Base-by-base conservation (phyloP, 441 rosid species). In the Pelargonium citronellum region DNA sequence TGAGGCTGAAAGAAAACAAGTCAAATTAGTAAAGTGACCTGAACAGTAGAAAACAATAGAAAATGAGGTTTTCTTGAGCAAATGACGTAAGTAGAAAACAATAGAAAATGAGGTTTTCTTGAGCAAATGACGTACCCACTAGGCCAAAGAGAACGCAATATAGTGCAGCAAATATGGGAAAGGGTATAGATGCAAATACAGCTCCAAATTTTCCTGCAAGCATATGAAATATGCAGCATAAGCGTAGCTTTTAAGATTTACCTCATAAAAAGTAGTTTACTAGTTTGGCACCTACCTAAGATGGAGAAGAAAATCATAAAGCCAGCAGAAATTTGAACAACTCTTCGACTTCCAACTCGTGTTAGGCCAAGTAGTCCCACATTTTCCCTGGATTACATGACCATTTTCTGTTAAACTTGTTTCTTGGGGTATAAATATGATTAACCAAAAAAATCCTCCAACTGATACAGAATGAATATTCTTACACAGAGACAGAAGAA, bases 131-230 rank as follows among this genome's bases (percentile, higher is more conserved):
- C 83, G 12, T 75, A 86, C 89, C 84, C 0, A 87, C 94, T 0
- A 85, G 86, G 5, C 90, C 91, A 4, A 89, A 87, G 64, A 87
- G 87, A 53, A 89, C 77, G 69, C 94, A 89, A 57, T 85, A 78
- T 37, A 87, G 68, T 66, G 91, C 94, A 43, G 89, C 89, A 68
- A 80, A 87, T 58, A 89, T 87, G 1, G 94, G 87, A 69, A 84
- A 77, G 12, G 94, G 94, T 77, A 89, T 89, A 0, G 94, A 89
- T 49, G 91, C 94, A 62, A 87, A 89, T 7, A 89, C 91, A 13
- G 94, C 94, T 27, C 91, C 94, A n/a, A 89, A 89, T 75, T 89
- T 89, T 39, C 94, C 94, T 89, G 84, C 60, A 74, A 34, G 53
- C 37, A 12, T 53, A 53, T 15, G 58, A 53, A 53, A 6, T 1